These are phyloP conservation scores for Coccinonectria pachysandricola DNA, from an alignment of 2,329 filamentous ascomycete genomes.

Conservation along the genomic window DNA sequence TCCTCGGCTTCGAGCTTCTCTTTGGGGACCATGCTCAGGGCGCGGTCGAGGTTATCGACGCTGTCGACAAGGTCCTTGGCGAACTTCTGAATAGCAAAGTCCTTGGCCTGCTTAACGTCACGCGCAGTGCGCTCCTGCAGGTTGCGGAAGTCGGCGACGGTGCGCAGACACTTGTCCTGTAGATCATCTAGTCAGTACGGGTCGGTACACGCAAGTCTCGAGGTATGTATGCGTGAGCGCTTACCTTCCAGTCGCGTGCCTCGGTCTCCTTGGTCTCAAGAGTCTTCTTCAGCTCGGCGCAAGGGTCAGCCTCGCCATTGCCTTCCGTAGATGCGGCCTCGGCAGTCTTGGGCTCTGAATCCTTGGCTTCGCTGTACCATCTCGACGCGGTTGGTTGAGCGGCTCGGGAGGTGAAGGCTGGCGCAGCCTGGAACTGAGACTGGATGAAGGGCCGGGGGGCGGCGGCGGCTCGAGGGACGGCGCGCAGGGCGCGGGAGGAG, in stretches of 20 bases:
- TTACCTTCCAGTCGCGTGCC: constrained; percentile 72
- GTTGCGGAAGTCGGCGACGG: constrained; percentile 94
- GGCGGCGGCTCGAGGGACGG: constrained; percentile 26
- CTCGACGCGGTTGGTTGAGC: constrained; percentile 24
- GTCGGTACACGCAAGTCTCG: constrained; percentile 4
- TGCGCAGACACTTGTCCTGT: constrained; percentile 89
- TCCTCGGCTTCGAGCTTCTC: constrained; percentile 54
- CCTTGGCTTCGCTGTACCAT: constrained; percentile 37
- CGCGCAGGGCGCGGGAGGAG: constrained; percentile 35
- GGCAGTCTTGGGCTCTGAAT: constrained; percentile 17
- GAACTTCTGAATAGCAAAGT: constrained; percentile 94
- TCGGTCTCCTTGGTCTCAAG: constrained; percentile 43
- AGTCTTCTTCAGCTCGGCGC: constrained; percentile 38
- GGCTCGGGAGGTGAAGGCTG: constrained; percentile 27
- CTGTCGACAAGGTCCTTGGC: constrained; percentile 90
- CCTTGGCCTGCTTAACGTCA: constrained; percentile 75
- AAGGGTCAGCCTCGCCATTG: constrained; percentile 24
- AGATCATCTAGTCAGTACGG: not conserved
- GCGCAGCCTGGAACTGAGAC: constrained; percentile 28
- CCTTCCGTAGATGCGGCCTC: constrained; percentile 20
- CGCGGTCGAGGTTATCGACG: constrained; percentile 95
- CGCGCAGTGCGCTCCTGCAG: constrained; percentile 90
- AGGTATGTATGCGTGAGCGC: constrained; percentile 13
- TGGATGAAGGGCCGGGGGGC: constrained; percentile 26
- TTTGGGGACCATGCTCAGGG: constrained; percentile 65